phyloP scores from a whole-genome alignment of 208 protist genomes.

The Porcisia hertigi region DNA sequence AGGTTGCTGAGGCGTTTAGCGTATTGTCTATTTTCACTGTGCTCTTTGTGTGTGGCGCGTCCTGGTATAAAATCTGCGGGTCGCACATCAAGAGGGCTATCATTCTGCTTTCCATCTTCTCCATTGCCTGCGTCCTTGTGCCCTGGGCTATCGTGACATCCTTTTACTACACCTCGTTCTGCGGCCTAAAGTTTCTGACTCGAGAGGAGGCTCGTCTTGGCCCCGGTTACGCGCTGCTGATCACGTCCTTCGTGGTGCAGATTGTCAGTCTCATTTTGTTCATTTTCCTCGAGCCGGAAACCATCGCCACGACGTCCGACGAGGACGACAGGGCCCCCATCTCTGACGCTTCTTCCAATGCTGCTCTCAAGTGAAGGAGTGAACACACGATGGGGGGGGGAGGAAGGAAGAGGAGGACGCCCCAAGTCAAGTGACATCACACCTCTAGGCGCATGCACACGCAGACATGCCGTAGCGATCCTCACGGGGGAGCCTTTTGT shows the following conservation, averaged over 20 bases:
- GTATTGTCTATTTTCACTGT: conserved; percentile 52
- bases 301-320: conserved; percentile 1
- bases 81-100: conserved; percentile 39
- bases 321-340: background rate
- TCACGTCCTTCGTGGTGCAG: conserved; percentile 51
- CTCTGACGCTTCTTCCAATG: conserved; percentile 12
- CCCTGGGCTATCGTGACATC: conserved; percentile 55
- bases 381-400: background rate
- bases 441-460: background rate
- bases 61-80: conserved; percentile 42
- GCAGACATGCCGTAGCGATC: background rate
- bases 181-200: conserved; percentile 43
- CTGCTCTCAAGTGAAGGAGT: background rate
- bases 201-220: conserved; percentile 33
- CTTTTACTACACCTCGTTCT: conserved; percentile 63
- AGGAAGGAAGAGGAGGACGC: background rate
- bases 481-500: background rate
- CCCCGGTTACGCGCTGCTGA: conserved; percentile 50
- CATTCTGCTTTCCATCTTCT: conserved; percentile 38
- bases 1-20: conserved; percentile 62
- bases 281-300: conserved; percentile 43
- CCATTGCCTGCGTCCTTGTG: conserved; percentile 43
- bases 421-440: background rate
- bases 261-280: conserved; percentile 46
- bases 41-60: conserved; percentile 27